Base-by-base conservation (phyloP, 257 asterid species). In the Fraxinus excelsior region DNA sequence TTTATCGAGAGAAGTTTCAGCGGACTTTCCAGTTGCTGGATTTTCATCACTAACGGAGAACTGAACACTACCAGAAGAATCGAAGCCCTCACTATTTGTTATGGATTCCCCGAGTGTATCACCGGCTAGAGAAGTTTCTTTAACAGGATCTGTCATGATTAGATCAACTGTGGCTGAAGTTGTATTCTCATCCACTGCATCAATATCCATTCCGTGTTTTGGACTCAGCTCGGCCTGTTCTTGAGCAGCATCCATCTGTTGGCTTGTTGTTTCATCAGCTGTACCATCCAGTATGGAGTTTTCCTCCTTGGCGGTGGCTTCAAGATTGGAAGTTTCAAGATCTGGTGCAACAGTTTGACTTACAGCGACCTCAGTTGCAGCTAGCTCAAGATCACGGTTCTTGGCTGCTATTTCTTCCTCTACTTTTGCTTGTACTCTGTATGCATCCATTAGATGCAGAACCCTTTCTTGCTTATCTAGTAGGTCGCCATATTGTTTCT, bases 401-500 rank as follows among this genome's bases (percentile, higher is more conserved):
- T 83, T 73, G 32, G 83, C 84, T 37, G 78, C 86, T 18, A 37
- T 78, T 83, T 85, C 96, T 69, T 82, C 86, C 73, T 86, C 88
- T 74, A 82, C 56, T 78, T 80, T 85, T 70, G 89, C 91, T 81
- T 84, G 89, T 77, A 72, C 68, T 80, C 92, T 87, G 81, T 84
- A 70, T 46, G 79, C 84, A 80, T 84, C 81, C 49, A 81, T 67
- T 72, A 84, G 70, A 76, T 78, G 83, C 76, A 86, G 88, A 67
- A 86, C 71, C 78, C 86, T 91, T 78, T 87, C 97, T 21, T 81
- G 87, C 72, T 93, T 87, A 14, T 82, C 79, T 73, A 84, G 37
- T 37, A 88, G 85, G 84, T 84, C 91, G 11, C 97, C 97, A 19
- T 90, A 93, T 29, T 88, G 86, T 76, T 85, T 88, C 84, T 96